Base-by-base conservation (phyloP, 805 yeast genomes). In the Huiozyma sinensis region DNA sequence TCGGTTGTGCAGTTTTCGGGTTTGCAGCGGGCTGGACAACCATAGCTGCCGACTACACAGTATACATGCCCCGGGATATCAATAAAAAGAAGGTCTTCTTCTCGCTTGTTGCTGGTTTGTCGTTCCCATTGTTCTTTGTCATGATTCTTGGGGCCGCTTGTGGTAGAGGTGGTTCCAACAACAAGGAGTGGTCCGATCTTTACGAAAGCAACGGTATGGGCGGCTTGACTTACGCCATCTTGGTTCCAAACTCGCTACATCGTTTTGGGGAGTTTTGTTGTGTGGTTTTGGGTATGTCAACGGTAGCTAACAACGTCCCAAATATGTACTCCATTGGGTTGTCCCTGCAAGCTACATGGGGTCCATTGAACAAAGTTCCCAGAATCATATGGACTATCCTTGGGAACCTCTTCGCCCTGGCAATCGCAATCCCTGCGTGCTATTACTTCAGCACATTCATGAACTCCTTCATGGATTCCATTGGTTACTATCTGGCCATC, bases 11-110 rank as follows among this genome's bases (percentile, higher is more conserved):
- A 38, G 63, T 83, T 50, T 88, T 76, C 56, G 96, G 96, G 50
- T 88, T 81, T 58, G 94, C 95, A 41, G 76, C 95, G 44, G 96
- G 96, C 50, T 88, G 97, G 97, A 77, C 94, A 45, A 81, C 95
- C 13, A 86, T 81, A 55, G 92, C 96, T 28, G 78, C 95, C 42
- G 97, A 88, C 67, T 89, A 88, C 68, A 86, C 95, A 40, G 87
- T 82, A 38, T 89, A 86, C 69, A 86, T 83, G 75, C 85, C 83
- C 52, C 69, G 74, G 55, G 71, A 75, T 56, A 77, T 81, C 50
- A 75, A 73, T 63, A 68, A 76, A 38, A 50, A 52, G 58, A 79
- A 70, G 58, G 70, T 86, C 44, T 87, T 86, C 69, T 61, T 74
- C 44, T 73, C 79, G 50, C 77, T 88, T 44, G 62, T 76, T 47